Evolutionary conservation across 257 asterid species (phyloP).

Genomic region (Nicotiana knightiana): DNA sequence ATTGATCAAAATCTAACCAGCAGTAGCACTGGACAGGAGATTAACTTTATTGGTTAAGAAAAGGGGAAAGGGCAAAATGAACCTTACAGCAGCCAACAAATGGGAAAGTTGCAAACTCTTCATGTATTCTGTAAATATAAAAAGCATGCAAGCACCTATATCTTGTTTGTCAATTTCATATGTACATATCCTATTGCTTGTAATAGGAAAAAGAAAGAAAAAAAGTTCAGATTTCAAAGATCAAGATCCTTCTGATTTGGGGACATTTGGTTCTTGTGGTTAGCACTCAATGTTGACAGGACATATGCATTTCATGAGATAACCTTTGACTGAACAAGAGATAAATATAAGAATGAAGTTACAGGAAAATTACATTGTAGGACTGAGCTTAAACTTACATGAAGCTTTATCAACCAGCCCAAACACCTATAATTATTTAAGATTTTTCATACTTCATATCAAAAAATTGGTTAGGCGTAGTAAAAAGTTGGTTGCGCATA

Average conservation of each 20-base stretch:
- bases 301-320: not conserved
- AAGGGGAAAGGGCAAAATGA: not conserved
- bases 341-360: not conserved
- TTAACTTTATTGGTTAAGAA: not conserved
- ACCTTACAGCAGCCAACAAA: not conserved
- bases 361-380: not conserved
- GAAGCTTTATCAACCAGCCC: slow-evolving; percentile 12
- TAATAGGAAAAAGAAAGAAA: not conserved
- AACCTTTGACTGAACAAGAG: not conserved
- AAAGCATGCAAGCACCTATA: not conserved
- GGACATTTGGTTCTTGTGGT: not conserved
- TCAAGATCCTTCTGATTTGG: not conserved
- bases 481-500: slow-evolving; percentile 12
- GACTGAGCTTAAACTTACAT: not conserved
- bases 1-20: not conserved
- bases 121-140: not conserved
- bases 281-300: not conserved
- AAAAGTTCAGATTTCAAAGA: not conserved
- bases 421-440: slow-evolving; percentile 1
- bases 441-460: slow-evolving; percentile 30
- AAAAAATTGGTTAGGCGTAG: slow-evolving; percentile 8
- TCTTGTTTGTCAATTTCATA: not conserved
- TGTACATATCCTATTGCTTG: not conserved
- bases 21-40: not conserved
- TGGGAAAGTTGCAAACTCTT: not conserved